Conservation (phyloP, 345 rosid species). For the Kernera saxatilis region DNA sequence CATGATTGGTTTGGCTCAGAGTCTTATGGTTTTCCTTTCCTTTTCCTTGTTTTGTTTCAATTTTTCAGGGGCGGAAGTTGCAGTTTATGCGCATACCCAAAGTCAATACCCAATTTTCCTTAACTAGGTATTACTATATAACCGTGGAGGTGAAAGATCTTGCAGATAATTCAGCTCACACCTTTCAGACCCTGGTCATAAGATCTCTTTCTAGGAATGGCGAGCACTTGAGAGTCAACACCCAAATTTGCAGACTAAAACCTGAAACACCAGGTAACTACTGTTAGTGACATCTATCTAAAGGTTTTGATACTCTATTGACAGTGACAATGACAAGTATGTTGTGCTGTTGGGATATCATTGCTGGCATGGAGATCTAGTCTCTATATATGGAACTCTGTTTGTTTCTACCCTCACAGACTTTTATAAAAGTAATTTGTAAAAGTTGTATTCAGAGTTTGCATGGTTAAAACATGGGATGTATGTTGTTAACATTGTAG, state of each 20-base stretch:
- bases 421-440: too few relatives aligned
- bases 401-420: too few relatives aligned
- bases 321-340: too few relatives aligned
- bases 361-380: too few relatives aligned
- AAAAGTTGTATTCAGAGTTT: too few relatives aligned
- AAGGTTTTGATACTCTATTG: too few relatives aligned
- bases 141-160: conserved; percentile 2
- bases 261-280: not conserved
- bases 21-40: too few relatives aligned
- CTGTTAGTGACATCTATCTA: not conserved
- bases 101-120: not conserved
- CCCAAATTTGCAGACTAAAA: not conserved
- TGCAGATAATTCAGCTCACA: not conserved
- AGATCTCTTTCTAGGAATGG: not conserved
- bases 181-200: not conserved
- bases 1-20: too few relatives aligned
- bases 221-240: not conserved
- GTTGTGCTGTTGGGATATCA: too few relatives aligned
- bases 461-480: not conserved
- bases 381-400: too few relatives aligned
- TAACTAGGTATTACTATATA: not conserved
- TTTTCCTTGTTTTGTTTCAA: not conserved
- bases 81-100: not conserved
- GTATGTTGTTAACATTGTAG: not conserved
- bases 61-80: not conserved